These are phyloP conservation scores for Sporothrix humicola DNA, from an alignment of 2,329 filamentous ascomycete species.

Conservation along the genomic window DNA sequence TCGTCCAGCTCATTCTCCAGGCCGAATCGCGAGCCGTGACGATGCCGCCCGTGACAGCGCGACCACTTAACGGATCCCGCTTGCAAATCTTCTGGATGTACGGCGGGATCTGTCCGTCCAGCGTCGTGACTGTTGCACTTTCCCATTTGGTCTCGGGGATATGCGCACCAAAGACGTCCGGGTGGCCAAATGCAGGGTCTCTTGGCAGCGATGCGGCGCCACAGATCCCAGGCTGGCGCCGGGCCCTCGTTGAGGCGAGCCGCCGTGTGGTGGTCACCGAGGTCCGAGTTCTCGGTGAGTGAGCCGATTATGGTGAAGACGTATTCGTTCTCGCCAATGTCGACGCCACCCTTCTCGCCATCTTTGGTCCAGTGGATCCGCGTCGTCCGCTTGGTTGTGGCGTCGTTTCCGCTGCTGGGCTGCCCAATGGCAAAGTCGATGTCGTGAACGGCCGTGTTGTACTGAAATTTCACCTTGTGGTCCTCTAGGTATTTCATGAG, in stretches of 20 bases:
- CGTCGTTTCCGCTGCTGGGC: conserved; percentile 25
- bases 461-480: conserved; percentile 44
- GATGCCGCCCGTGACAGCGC: conserved; percentile 45
- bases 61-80: conserved; percentile 43
- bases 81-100: conserved; percentile 45
- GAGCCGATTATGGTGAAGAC: conserved; percentile 50
- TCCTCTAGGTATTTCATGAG: conserved; percentile 43
- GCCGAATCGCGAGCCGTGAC: conserved; percentile 48
- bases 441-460: conserved; percentile 39
- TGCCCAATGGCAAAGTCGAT: conserved; percentile 38
- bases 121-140: conserved; percentile 50
- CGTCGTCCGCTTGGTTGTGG: conserved; percentile 39
- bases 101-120: conserved; percentile 42
- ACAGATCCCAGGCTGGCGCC: conserved; percentile 51
- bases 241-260: conserved; percentile 42
- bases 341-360: conserved; percentile 38
- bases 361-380: conserved; percentile 40
- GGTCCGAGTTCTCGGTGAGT: conserved; percentile 46
- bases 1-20: conserved; percentile 50
- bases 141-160: conserved; percentile 47
- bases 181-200: conserved; percentile 47
- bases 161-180: conserved; percentile 50
- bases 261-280: conserved; percentile 45
- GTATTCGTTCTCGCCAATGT: conserved; percentile 45
- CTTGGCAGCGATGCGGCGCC: conserved; percentile 48